Percentiles rank a stretch among this genome's conserved stretches.
These are phyloP conservation scores for Arachnomyces sp. DNA, from an alignment of 2,329 filamentous ascomycete genomes.

Conservation along the genomic window DNA sequence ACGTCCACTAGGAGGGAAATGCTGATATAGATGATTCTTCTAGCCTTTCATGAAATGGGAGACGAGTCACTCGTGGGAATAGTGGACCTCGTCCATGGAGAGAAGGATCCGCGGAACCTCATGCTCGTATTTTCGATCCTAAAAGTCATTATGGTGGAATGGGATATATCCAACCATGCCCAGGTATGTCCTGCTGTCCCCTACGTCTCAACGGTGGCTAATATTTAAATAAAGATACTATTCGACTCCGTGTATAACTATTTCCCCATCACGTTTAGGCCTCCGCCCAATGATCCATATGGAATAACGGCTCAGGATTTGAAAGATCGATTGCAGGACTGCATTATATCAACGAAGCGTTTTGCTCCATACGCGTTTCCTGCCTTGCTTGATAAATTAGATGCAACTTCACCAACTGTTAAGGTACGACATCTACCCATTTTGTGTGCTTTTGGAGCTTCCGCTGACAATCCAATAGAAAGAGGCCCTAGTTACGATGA, in stretches of 20 bases:
- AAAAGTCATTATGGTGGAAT: conserved; percentile 59
- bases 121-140: conserved; percentile 63
- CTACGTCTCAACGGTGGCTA: neutral
- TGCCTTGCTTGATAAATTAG: conserved; percentile 59
- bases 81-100: conserved; percentile 57
- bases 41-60: conserved; percentile 48
- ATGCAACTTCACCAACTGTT: conserved; percentile 60
- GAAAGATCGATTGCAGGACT: conserved; percentile 55
- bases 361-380: conserved; percentile 61
- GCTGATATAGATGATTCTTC: conserved; percentile 11
- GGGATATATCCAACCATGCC: conserved; percentile 53
- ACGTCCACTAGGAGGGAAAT: neutral
- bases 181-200: conserved; percentile 36
- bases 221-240: conserved; percentile 30
- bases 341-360: conserved; percentile 52
- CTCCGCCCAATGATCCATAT: conserved; percentile 61
- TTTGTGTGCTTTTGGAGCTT: neutral
- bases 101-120: conserved; percentile 61
- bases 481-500: conserved; percentile 57
- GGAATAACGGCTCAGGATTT: conserved; percentile 61
- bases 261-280: conserved; percentile 63
- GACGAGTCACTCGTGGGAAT: conserved; percentile 54
- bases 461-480: conserved; percentile 34
- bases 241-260: conserved; percentile 66
- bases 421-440: conserved; percentile 39